Evolutionary conservation across 2,329 filamentous ascomycete species (phyloP), one percentile per base, ranked within the genome.

Genomic region (Stenocarpella maydis): DNA sequence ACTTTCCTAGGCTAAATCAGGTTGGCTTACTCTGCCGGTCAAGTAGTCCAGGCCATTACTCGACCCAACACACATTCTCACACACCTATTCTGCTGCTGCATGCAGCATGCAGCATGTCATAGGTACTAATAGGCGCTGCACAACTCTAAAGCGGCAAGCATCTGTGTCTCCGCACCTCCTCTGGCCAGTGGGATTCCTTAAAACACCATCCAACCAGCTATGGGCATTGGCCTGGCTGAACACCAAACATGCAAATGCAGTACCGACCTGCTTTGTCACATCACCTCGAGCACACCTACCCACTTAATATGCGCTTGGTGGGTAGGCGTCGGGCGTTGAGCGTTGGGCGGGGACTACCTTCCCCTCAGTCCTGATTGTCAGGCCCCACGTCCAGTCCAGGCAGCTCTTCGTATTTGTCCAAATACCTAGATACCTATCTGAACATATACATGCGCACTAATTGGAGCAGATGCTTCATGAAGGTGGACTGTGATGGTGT

Each of bases 111-210:
- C 58, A 49, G 58, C 58, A 49, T 63, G 58, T 63, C 28, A n/a
- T n/a, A 63, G 58, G 58, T 63, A 43, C 58, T 63, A 63, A 49
- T 49, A 63, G 49, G 58, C 58, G 58, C 58, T 21, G 58, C 28
- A 28, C 31, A 63, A 37, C 58, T 61, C 26, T 49, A 24, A 24
- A 34, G 26, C 41, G 58, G 58, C 58, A 63, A 63, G 28, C 58
- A 49, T 24, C n/a, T 49, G 58, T 47, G 19, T 14, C 58, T 31
- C 41, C 41, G 47, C 58, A 34, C 6, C 41, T 45, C 26, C 28
- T 63, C 58, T 21, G 45, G 58, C 58, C 58, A 63, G 58, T 63
- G 43, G 43, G n/a, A 19, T 49, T 37, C 19, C 41, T 34, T 10
- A 12, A 14, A 47, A 19, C 9, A 15, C 58, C 7, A 47, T 12